These are phyloP conservation scores for Aspergillus luchuensis DNA, from an alignment of 2,329 filamentous ascomycete genomes.

Conservation along the genomic window DNA sequence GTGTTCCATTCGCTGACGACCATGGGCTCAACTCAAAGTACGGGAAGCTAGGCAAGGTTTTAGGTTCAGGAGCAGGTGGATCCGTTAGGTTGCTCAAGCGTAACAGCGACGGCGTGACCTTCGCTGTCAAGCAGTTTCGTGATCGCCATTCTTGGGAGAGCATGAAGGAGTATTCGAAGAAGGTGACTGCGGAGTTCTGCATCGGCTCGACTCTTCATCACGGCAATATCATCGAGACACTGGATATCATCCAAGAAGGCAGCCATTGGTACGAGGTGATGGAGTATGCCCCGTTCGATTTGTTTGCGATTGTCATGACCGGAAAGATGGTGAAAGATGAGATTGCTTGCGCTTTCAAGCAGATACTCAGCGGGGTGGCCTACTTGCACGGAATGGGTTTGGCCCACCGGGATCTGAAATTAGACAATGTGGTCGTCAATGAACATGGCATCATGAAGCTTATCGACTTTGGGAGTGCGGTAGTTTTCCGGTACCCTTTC, in stretches of 20 bases:
- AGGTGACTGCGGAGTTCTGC: conserved; percentile 96
- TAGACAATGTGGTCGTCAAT: conserved; percentile 98
- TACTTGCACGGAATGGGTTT: conserved; percentile 95
- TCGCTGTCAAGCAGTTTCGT: conserved; percentile 96
- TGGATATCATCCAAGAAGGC: conserved; percentile 95
- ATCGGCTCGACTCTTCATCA: conserved; percentile 96
- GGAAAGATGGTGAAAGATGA: conserved; percentile 94
- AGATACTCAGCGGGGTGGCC: conserved; percentile 91
- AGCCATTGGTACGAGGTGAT: conserved; percentile 97
- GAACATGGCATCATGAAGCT: conserved; percentile 98
- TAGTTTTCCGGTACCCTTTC: conserved; percentile 96
- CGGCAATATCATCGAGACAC: conserved; percentile 96
- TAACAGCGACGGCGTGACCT: conserved; percentile 87
- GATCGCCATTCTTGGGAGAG: conserved; percentile 90
- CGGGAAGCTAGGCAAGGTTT: conserved; percentile 89
- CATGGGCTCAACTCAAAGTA: conserved; percentile 90
- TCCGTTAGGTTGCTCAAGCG: conserved; percentile 94
- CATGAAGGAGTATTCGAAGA: conserved; percentile 95
- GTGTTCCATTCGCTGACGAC: conserved; percentile 88
- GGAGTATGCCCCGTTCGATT: conserved; percentile 94
- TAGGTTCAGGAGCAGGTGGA: conserved; percentile 91
- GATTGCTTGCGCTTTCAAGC: conserved; percentile 85
- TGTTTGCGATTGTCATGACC: conserved; percentile 99
- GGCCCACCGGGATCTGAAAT: conserved; percentile 90
- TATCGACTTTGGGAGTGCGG: conserved; percentile 97